phyloP scores from a whole-genome alignment of 2,329 filamentous ascomycete species.

The Hypoxylon sp. region DNA sequence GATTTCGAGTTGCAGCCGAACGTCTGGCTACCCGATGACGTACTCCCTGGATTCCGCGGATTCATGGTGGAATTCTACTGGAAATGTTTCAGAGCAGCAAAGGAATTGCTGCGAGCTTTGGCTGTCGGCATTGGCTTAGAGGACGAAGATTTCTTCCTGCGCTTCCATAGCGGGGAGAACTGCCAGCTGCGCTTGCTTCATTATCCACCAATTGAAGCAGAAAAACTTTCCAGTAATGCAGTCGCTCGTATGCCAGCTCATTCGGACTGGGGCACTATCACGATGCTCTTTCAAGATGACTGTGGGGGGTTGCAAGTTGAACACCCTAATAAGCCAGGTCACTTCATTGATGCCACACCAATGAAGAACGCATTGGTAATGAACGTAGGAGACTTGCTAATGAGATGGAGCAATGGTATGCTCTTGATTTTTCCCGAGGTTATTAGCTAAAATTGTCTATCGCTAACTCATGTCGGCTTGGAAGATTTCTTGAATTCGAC shows the following conservation, averaged over 20 bases:
- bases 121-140: slow-evolving; percentile 64
- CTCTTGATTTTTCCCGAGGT: background rate
- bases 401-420: slow-evolving; percentile 60
- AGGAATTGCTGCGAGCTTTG: slow-evolving; percentile 62
- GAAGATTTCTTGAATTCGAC: slow-evolving; percentile 66
- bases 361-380: slow-evolving; percentile 55
- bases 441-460: slow-evolving; percentile 16
- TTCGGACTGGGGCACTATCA: slow-evolving; percentile 59
- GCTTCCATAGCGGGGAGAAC: slow-evolving; percentile 68
- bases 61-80: slow-evolving; percentile 67
- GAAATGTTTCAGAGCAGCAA: slow-evolving; percentile 60
- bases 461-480: background rate
- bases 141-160: slow-evolving; percentile 61
- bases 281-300: slow-evolving; percentile 63
- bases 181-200: slow-evolving; percentile 74
- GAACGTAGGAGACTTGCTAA: slow-evolving; percentile 60
- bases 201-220: slow-evolving; percentile 65
- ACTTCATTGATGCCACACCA: slow-evolving; percentile 58
- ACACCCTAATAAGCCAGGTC: slow-evolving; percentile 54
- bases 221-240: slow-evolving; percentile 59
- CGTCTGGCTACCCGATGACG: slow-evolving; percentile 63
- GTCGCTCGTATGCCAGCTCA: slow-evolving; percentile 60
- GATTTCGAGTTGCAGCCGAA: slow-evolving; percentile 62
- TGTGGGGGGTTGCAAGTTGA: slow-evolving; percentile 64
- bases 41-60: slow-evolving; percentile 62